Evolutionary conservation across 768 basidiomycete species (phyloP).

Genomic region (Russula dissimulans): DNA sequence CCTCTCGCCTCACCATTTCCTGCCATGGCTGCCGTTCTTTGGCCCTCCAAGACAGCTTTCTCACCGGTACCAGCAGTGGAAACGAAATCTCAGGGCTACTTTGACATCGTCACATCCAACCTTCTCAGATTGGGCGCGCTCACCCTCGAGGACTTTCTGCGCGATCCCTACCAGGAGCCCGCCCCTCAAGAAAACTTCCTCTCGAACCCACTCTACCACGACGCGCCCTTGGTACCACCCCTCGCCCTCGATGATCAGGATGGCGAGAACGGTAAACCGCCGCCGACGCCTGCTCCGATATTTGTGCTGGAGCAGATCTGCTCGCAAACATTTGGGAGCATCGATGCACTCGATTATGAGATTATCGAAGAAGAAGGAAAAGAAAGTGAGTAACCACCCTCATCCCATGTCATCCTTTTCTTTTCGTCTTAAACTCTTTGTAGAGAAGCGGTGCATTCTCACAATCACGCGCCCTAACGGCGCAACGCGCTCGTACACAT

Average conservation of each 20-base stretch:
- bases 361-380: slow-evolving; percentile 18
- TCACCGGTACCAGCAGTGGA: not conserved
- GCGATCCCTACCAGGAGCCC: slow-evolving; percentile 14
- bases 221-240: not conserved
- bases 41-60: not conserved
- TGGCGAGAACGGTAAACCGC: not conserved
- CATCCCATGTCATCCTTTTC: not conserved
- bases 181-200: not conserved
- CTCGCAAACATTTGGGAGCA: slow-evolving; percentile 22
- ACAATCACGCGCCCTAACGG: slow-evolving; percentile 52
- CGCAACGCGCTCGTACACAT: slow-evolving; percentile 42
- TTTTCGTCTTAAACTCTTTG: not conserved
- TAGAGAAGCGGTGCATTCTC: slow-evolving; percentile 53
- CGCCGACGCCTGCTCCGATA: slow-evolving; percentile 4
- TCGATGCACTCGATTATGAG: slow-evolving; percentile 20
- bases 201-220: slow-evolving; percentile 10
- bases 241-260: not conserved
- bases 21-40: not conserved
- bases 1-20: not conserved
- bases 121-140: slow-evolving; percentile 16
- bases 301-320: slow-evolving; percentile 22
- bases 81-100: not conserved
- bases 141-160: slow-evolving; percentile 8
- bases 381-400: slow-evolving; percentile 1
- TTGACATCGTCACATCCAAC: slow-evolving; percentile 10